These are phyloP conservation scores for Penicillium argentinense DNA, from an alignment of 495 filamentous ascomycete genomes.

Conservation along the genomic window DNA sequence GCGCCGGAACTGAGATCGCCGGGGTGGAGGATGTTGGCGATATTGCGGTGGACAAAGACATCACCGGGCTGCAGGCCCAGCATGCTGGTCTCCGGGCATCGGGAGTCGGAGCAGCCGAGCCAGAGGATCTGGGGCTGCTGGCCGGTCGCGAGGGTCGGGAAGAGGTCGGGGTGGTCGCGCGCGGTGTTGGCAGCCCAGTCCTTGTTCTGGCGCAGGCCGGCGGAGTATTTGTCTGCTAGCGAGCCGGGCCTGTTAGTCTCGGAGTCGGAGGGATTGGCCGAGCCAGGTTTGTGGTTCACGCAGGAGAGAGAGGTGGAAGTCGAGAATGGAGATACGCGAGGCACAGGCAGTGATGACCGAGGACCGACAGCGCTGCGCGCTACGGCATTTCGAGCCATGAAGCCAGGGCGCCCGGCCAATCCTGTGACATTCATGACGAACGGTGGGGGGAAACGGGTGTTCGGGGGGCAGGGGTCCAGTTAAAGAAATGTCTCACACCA, in stretches of 20 bases:
- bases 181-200: slow-evolving; percentile 67
- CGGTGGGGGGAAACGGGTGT: slow-evolving; percentile 15
- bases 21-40: slow-evolving; percentile 81
- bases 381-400: slow-evolving; percentile 10
- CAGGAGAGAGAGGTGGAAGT: slow-evolving; percentile 22
- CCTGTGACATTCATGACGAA: slow-evolving; percentile 26
- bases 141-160: slow-evolving; percentile 64
- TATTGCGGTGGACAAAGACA: slow-evolving; percentile 92
- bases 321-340: slow-evolving; percentile 17
- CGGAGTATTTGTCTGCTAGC: slow-evolving; percentile 31
- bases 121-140: slow-evolving; percentile 81
- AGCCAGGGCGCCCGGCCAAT: slow-evolving; percentile 20
- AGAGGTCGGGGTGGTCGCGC: slow-evolving; percentile 68
- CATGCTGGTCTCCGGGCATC: slow-evolving; percentile 84
- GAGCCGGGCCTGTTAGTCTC: slow-evolving; percentile 18
- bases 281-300: slow-evolving; percentile 10
- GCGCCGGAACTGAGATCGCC: slow-evolving; percentile 72
- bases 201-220: slow-evolving; percentile 55
- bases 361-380: background rate
- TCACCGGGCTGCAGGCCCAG: slow-evolving; percentile 80
- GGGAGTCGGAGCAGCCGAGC: slow-evolving; percentile 90
- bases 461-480: slow-evolving; percentile 2
- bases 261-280: slow-evolving; percentile 16
- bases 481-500: background rate
- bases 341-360: background rate